Conservation (phyloP, 257 asterid genomes). For the Coffea canephora region DNA sequence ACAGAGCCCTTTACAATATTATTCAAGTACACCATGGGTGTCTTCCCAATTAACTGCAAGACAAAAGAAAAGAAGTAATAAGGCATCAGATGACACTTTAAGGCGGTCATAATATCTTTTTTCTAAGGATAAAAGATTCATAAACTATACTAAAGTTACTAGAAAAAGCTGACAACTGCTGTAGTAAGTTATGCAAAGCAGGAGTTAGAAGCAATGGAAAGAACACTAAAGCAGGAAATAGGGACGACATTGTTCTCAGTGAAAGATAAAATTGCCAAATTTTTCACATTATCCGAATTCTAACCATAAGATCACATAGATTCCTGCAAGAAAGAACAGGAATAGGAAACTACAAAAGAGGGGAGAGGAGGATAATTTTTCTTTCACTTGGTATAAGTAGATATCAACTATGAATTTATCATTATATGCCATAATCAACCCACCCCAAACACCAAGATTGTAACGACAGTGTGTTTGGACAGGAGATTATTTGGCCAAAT, state of each 20-base stretch:
- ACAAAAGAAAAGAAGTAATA: conserved; percentile 17
- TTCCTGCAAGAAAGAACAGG: too few relatives aligned
- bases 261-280: too few relatives aligned
- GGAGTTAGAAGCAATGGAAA: not conserved
- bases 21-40: conserved; percentile 97
- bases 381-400: too few relatives aligned
- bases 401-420: not conserved
- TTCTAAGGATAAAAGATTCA: not conserved
- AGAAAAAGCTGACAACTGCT: not conserved
- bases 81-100: not conserved
- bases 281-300: too few relatives aligned
- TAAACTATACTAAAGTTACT: not conserved
- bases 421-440: not conserved
- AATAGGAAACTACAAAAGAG: not conserved
- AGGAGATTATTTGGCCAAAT: too few relatives aligned
- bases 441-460: not conserved
- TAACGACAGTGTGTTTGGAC: not conserved
- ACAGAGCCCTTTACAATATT: conserved; percentile 73
- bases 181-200: not conserved
- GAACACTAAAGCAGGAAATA: not conserved
- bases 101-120: not conserved
- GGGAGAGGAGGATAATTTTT: not conserved
- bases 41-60: conserved; percentile 86
- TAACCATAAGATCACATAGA: too few relatives aligned
- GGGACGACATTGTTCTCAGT: not conserved